Percentiles rank a stretch among this genome's conserved stretches.
These are phyloP conservation scores for Thermomucor indicae-seudaticae DNA, from an alignment of 371 early-diverging fungal genomes.

Conservation along the genomic window DNA sequence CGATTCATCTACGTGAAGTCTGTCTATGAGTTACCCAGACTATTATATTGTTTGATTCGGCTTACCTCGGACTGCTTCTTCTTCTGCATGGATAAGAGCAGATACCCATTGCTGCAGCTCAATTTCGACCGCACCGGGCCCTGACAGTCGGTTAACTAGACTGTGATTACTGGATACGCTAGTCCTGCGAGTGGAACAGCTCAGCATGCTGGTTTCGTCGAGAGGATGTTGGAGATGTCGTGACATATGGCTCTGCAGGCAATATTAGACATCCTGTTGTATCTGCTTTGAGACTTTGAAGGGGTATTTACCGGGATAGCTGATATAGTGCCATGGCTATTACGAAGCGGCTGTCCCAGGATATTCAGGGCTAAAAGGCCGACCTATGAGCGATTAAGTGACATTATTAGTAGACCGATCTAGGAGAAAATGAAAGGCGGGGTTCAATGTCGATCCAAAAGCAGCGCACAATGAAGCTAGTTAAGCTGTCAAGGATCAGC, in stretches of 20 bases:
- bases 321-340: neutral
- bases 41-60: neutral
- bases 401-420: neutral
- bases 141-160: slow-evolving; percentile 15
- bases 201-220: slow-evolving; percentile 36
- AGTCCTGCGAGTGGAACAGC: slow-evolving; percentile 39
- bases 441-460: too few species aligned
- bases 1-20: slow-evolving; percentile 3
- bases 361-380: slow-evolving; percentile 21
- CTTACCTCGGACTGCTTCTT: slow-evolving; percentile 29
- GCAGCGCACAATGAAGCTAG: too few species aligned
- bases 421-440: too few species aligned
- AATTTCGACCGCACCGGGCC: slow-evolving; percentile 25
- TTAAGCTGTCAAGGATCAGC: too few species aligned
- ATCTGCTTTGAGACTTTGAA: neutral
- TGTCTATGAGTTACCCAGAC: neutral
- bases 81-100: slow-evolving; percentile 30
- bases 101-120: slow-evolving; percentile 40
- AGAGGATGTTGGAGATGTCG: slow-evolving; percentile 19
- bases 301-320: slow-evolving; percentile 15
- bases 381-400: slow-evolving; percentile 8
- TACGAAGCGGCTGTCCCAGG: slow-evolving; percentile 18
- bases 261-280: neutral
- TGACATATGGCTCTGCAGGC: slow-evolving; percentile 18
- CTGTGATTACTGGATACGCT: slow-evolving; percentile 43